Percentiles rank a stretch among this genome's conserved stretches.
Evolutionary conservation across 495 filamentous ascomycete genomes (phyloP).

Genomic region (Zalerion maritima): DNA sequence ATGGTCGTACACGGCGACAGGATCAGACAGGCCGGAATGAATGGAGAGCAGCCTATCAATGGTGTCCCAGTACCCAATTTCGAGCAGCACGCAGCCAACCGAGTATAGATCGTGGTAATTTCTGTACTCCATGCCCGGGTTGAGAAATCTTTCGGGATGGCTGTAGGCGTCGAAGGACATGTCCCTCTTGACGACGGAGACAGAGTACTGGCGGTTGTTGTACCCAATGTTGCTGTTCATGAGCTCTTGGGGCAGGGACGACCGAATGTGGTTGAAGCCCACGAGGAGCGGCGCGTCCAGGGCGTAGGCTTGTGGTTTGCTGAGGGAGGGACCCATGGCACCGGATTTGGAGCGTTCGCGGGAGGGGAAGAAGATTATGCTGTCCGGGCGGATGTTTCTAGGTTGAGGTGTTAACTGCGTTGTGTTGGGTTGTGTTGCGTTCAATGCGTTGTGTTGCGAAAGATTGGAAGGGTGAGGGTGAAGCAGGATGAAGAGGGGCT

Average conservation of each 20-base stretch:
- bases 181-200: constrained; percentile 1
- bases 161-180: constrained; percentile 12
- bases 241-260: background rate
- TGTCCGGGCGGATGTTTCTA: constrained; percentile 13
- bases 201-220: constrained; percentile 1
- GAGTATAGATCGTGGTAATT: too few relatives aligned
- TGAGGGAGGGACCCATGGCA: constrained; percentile 7
- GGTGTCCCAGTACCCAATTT: constrained; percentile 9
- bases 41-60: constrained; percentile 6
- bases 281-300: constrained; percentile 9
- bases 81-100: constrained; percentile 6
- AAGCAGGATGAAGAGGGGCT: background rate
- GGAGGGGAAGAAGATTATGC: constrained; percentile 14
- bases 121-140: constrained; percentile 4
- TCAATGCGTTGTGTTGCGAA: background rate
- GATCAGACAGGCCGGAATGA: too few relatives aligned
- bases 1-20: too few relatives aligned
- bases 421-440: constrained; percentile 8
- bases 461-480: background rate
- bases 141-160: constrained; percentile 12
- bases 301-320: constrained; percentile 9
- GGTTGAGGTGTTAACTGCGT: background rate
- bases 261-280: constrained; percentile 4
- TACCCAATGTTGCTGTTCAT: constrained; percentile 2
- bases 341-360: constrained; percentile 6